Conservation (phyloP, 2,329 filamentous ascomycete genomes). For the Magnaporthiopsis rhizophila region DNA sequence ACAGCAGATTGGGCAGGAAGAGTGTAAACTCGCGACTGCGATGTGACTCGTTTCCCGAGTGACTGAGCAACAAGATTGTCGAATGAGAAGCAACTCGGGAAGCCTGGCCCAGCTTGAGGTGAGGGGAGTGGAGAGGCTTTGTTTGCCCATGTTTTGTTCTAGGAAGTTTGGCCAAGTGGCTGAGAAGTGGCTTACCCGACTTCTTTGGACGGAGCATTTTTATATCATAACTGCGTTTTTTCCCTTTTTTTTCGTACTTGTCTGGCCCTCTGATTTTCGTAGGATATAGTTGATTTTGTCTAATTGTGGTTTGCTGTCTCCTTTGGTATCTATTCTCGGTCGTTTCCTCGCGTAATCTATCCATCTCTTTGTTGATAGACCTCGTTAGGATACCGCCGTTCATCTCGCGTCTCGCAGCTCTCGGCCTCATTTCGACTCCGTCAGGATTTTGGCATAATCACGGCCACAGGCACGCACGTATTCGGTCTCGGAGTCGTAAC, state of each 20-base stretch:
- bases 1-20: background rate
- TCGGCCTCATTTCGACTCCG: no score
- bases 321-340: background rate
- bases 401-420: no score
- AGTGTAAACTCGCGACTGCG: background rate
- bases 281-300: background rate
- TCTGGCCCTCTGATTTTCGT: background rate
- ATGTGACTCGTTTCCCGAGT: background rate
- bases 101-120: background rate
- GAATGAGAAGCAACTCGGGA: background rate
- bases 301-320: background rate
- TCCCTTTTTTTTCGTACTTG: constrained; percentile 20
- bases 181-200: background rate
- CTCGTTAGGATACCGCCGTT: no score
- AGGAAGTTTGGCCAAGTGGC: background rate
- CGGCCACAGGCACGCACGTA: no score
- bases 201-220: constrained; percentile 8
- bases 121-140: background rate
- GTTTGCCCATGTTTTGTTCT: background rate
- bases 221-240: constrained; percentile 40
- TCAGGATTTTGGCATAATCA: no score
- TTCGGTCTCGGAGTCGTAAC: no score
- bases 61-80: background rate
- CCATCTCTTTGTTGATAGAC: no score
- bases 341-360: background rate